A percentile compares a stretch with the other conserved stretches of the same genome.
Evolutionary conservation across 148 eudicot genomes (phyloP).

Genomic region (Camellia lanceoleosa): DNA sequence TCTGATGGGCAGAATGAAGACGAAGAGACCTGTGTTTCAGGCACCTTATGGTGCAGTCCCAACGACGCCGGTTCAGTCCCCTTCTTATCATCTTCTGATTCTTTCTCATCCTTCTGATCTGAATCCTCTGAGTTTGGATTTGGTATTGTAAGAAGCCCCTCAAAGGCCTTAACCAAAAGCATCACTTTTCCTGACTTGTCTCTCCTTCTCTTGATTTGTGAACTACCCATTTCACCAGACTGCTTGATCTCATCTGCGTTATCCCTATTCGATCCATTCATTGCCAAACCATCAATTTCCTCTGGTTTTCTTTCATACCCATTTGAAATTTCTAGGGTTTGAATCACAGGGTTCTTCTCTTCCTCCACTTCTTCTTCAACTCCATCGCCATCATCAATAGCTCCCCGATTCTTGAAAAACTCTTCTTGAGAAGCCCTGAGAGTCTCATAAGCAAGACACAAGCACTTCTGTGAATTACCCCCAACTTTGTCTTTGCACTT

Average conservation of each 20-base stretch:
- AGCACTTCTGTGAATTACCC: slow-evolving; percentile 51
- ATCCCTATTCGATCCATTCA: slow-evolving; percentile 8
- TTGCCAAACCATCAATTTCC: slow-evolving; percentile 15
- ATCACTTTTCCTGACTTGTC: slow-evolving; percentile 70
- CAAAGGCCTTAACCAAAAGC: slow-evolving; percentile 82
- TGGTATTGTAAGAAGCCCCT: slow-evolving; percentile 51
- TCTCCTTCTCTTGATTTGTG: slow-evolving; percentile 52
- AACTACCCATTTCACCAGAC: slow-evolving; percentile 38
- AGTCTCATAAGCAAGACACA: slow-evolving; percentile 75
- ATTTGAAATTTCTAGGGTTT: slow-evolving; percentile 4
- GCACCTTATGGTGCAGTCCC: slow-evolving; percentile 44
- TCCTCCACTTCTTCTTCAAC: background rate
- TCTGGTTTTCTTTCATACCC: slow-evolving; percentile 15
- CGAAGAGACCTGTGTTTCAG: slow-evolving; percentile 47
- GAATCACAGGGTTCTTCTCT: slow-evolving; percentile 11
- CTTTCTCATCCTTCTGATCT: slow-evolving; percentile 36
- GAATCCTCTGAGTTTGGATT: slow-evolving; percentile 31
- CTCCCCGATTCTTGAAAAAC: slow-evolving; percentile 49
- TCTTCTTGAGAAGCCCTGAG: slow-evolving; percentile 89
- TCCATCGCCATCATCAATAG: slow-evolving; percentile 4
- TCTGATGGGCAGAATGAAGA: slow-evolving; percentile 63
- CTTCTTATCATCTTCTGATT: slow-evolving; percentile 33
- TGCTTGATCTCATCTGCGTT: slow-evolving; percentile 24
- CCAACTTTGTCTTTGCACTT: slow-evolving; percentile 53
- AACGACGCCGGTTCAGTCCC: slow-evolving; percentile 49